Base-by-base conservation (phyloP, 192 early-diverging fungal genomes). In the Coemansia erecta region DNA sequence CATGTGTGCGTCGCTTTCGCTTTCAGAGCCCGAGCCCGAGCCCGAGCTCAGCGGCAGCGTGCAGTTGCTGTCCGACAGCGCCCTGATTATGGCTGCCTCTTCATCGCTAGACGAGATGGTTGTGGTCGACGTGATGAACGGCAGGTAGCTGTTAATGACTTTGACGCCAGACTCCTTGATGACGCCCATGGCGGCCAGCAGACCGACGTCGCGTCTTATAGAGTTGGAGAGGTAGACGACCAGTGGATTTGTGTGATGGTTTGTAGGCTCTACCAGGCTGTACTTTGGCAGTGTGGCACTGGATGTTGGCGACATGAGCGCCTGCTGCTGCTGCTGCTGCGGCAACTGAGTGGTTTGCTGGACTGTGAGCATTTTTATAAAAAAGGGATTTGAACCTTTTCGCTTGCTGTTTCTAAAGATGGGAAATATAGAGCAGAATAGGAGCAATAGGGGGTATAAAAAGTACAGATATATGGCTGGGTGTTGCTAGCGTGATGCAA, bases 141-240 rank as follows among this genome's bases (percentile, higher is more conserved):
- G 76, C 46, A 79, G 66, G 39, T 79, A 72, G 70, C 70, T 72
- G 66, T 52, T 53, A 39, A 79, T 79, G 40, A 66, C 66, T 10
- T 55, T 61, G 35, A 47, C 60, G 50, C 60, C 60, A 8, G 66
- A 42, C 51, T 79, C 76, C 19, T 57, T 60, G 42, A 79, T 72
- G 37, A 58, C 61, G 43, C 76, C 76, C 76, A 79, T 69, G 28
- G 76, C 70, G 7, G 70, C 66, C 26, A 79, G 66, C 51, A 72
- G 56, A 24, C 70, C 70, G 55, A 79, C 76, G 40, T 79, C 76
- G 63, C 76, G 76, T 35, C 47, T 58, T 51, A 79, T 72, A n/a
- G 76, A 79, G 56, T 64, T 70, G 11, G 70, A 69, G 56, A 79
- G 63, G 33, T 79, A 72, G 17, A 68, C 62, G 9, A 68, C 63